Conservation (phyloP, 2,329 filamentous ascomycete genomes). For the Exophiala phaeomuriformis region DNA sequence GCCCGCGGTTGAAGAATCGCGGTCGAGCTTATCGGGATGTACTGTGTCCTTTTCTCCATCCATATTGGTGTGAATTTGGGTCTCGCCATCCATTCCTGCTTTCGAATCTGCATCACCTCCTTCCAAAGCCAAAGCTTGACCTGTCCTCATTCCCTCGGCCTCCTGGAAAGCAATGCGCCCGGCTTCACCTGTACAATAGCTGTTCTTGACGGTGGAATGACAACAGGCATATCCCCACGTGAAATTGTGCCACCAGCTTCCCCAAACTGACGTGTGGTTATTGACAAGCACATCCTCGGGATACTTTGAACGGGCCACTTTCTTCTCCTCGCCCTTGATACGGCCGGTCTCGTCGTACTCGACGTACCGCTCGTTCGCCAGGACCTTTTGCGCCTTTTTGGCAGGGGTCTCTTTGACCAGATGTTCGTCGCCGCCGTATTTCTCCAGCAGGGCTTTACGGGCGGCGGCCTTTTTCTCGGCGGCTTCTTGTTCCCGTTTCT, state of each 20-base stretch:
- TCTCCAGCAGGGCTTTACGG: slow-evolving; percentile 65
- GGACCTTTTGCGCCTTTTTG: slow-evolving; percentile 47
- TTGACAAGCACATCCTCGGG: slow-evolving; percentile 77
- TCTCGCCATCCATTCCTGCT: background rate
- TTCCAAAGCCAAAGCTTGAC: slow-evolving; percentile 36
- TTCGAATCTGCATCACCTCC: slow-evolving; percentile 4
- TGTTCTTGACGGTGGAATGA: slow-evolving; percentile 89
- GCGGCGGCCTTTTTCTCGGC: slow-evolving; percentile 61
- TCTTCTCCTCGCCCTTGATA: slow-evolving; percentile 65
- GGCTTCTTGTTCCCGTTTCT: slow-evolving; percentile 68
- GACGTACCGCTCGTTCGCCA: slow-evolving; percentile 63
- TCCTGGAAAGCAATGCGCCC: slow-evolving; percentile 75
- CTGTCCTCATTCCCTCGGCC: slow-evolving; percentile 55
- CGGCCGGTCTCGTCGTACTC: slow-evolving; percentile 89
- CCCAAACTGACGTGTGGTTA: slow-evolving; percentile 90
- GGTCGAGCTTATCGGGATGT: too few species aligned
- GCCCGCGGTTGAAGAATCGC: too few species aligned
- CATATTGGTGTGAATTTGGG: background rate
- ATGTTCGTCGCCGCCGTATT: slow-evolving; percentile 68
- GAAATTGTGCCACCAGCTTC: slow-evolving; percentile 95
- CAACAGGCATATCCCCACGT: slow-evolving; percentile 96
- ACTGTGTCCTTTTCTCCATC: background rate
- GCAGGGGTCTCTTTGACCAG: slow-evolving; percentile 53
- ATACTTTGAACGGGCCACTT: slow-evolving; percentile 78
- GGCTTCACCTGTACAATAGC: slow-evolving; percentile 90